Evolutionary conservation across 305 asterid genomes (phyloP), one percentile per base, ranked within the genome.

Genomic region (Euphrasia arctica): DNA sequence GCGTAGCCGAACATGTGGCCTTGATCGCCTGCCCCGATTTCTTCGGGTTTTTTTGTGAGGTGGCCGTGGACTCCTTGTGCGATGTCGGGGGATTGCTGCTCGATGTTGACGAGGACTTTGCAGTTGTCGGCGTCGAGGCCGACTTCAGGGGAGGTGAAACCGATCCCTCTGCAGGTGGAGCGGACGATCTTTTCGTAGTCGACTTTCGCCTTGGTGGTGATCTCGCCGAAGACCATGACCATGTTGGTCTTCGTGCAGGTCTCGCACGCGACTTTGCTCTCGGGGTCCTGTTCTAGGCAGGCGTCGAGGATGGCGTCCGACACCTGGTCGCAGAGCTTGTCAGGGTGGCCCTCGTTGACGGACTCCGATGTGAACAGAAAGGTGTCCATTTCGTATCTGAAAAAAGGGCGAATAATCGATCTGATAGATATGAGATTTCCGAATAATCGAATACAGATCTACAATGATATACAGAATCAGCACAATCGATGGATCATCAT

Each of bases 1-100:
- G 96, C 96, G 41, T 88, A 88, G 18, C 95, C 95, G 52, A 87
- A 87, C 95, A 87, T 87, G 77, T 87, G 95, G 22, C 95, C 95
- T 67, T 86, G 96, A 70, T 89, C 96, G 50, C 96, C 96, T 14
- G 96, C 96, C 67, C 96, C 96, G 15, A 89, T 86, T 22, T 89
- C 96, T 72, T 89, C 96, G 1, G 96, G 96, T 59, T 89, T 89
- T 95, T 89, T 89, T 72, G 93, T 86, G 65, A 89, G 85, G 71
- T 89, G 96, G 13, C 96, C 96, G 2, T 89, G 96, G 68, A 89
- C 95, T 3, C 96, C 96, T 80, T 89, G 96, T 41, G 96, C 96
- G 70, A 89, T 88, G 75, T 88, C 95, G 12, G 95, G 95, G 79
- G 92, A 84, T 80, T 87, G 95, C 45, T 87, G 95, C 62, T 87